These are phyloP conservation scores for Coniferiporia sulphurascens DNA, from an alignment of 1,284 basidiomycete species.

Conservation along the genomic window DNA sequence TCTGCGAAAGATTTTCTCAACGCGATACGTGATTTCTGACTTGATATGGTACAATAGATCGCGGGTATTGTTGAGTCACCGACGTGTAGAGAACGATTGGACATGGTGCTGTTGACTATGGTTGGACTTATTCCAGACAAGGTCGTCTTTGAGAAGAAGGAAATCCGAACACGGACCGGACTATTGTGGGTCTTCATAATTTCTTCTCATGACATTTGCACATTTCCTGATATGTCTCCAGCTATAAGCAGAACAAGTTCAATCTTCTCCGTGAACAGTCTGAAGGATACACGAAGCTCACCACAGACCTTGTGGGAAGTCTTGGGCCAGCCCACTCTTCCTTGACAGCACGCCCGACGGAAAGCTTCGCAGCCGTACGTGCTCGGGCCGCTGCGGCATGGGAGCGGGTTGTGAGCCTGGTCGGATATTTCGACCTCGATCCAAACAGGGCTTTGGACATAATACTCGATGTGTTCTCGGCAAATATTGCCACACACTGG, in stretches of 20 bases:
- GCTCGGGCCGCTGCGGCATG: constrained; percentile 73
- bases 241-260: constrained; percentile 98
- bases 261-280: constrained; percentile 96
- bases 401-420: constrained; percentile 82
- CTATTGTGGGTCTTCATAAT: constrained; percentile 59
- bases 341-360: constrained; percentile 54
- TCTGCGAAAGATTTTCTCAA: constrained; percentile 1
- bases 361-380: constrained; percentile 51
- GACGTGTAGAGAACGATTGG: constrained; percentile 68
- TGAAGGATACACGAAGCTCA: constrained; percentile 93
- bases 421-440: constrained; percentile 95
- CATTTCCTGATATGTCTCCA: constrained; percentile 28
- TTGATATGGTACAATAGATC: constrained; percentile 35
- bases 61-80: constrained; percentile 49
- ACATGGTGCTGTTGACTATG: constrained; percentile 52
- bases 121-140: constrained; percentile 65
- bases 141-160: constrained; percentile 60
- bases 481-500: constrained; percentile 79
- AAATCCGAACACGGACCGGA: constrained; percentile 71
- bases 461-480: constrained; percentile 86
- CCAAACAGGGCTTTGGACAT: constrained; percentile 93
- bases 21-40: constrained; percentile 4
- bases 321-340: constrained; percentile 69
- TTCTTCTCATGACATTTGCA: constrained; percentile 7
- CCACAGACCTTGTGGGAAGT: constrained; percentile 77